Conservation (phyloP, 768 basidiomycete species). For the Tulasnella sp. region DNA sequence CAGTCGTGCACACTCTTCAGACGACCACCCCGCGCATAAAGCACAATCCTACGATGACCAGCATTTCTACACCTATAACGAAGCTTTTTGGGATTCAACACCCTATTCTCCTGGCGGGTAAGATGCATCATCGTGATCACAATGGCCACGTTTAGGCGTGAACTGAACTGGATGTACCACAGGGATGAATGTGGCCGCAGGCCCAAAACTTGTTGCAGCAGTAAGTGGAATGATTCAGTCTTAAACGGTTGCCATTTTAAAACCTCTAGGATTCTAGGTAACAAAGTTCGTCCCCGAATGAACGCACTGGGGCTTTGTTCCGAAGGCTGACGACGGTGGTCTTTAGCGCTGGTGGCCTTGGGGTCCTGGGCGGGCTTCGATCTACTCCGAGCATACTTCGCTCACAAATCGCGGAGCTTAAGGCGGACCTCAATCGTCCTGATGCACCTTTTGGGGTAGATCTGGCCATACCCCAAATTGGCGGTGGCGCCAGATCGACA, state of each 20-base stretch:
- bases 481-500: not conserved
- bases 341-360: not conserved
- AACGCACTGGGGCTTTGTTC: not conserved
- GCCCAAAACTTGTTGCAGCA: constrained; percentile 10
- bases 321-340: too few species aligned
- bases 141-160: not conserved
- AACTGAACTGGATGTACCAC: not conserved
- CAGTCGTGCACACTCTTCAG: not conserved
- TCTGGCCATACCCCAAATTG: not conserved
- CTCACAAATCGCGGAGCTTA: not conserved
- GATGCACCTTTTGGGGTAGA: not conserved
- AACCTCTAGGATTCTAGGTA: not conserved
- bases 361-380: not conserved
- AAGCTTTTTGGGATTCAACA: not conserved
- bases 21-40: not conserved
- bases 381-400: not conserved
- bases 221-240: not conserved
- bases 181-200: not conserved
- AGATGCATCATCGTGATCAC: not conserved
- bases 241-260: not conserved
- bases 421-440: not conserved
- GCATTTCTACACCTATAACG: not conserved
- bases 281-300: not conserved
- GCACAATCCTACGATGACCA: not conserved
- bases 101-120: not conserved